These are phyloP conservation scores for Sugiyamaella pinicola DNA, from an alignment of 1,139 yeast species.

Conservation along the genomic window DNA sequence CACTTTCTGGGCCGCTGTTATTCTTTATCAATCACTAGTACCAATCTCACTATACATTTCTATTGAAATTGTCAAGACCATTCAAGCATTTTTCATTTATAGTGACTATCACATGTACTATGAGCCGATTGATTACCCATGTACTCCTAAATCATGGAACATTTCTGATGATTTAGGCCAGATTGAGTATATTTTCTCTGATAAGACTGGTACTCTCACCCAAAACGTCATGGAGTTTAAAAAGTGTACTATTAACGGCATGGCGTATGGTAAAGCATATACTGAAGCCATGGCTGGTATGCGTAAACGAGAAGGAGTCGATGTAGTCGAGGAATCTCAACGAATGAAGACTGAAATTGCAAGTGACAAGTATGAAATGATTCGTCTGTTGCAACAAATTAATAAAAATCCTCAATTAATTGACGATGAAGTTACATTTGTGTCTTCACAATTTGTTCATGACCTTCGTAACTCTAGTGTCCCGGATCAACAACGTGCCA, in stretches of 20 bases:
- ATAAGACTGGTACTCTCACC: constrained; percentile 95
- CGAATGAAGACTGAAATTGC: constrained; percentile 64
- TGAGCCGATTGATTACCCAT: constrained; percentile 83
- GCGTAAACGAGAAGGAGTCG: constrained; percentile 83
- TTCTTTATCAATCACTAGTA: constrained; percentile 86
- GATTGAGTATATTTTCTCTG: constrained; percentile 92
- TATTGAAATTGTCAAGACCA: constrained; percentile 90
- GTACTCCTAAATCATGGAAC: constrained; percentile 96
- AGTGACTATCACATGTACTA: constrained; percentile 88
- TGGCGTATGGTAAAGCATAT: constrained; percentile 88
- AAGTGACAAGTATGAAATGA: constrained; percentile 67
- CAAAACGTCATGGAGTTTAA: constrained; percentile 97
- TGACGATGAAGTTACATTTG: constrained; percentile 73
- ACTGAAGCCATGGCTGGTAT: constrained; percentile 95
- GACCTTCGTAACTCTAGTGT: constrained; percentile 58
- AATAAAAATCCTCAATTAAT: constrained; percentile 60
- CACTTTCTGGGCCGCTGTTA: constrained; percentile 85
- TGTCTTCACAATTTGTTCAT: constrained; percentile 65
- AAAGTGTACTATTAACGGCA: constrained; percentile 86
- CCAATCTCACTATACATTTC: constrained; percentile 95
- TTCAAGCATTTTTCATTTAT: constrained; percentile 90
- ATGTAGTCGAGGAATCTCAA: constrained; percentile 67
- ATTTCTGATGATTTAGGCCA: constrained; percentile 97
- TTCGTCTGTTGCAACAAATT: constrained; percentile 52
- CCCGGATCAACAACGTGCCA: constrained; percentile 60